Conservation (phyloP, 352 stramenopile genomes). For the Globisporangium rhizosaccharum region DNA sequence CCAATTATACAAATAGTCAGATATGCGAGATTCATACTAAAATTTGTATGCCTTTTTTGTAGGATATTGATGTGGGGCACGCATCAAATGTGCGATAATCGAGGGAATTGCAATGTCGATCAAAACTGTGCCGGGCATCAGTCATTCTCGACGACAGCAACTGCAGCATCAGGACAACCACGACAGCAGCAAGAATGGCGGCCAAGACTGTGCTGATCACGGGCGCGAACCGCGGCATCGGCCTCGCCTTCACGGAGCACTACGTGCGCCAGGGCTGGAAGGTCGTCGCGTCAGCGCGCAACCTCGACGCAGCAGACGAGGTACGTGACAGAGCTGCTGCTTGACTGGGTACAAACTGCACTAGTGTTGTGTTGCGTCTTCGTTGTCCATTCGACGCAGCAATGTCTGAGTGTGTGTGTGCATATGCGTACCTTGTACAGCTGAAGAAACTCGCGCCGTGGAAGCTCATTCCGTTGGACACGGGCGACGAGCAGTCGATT, state of each 20-base stretch:
- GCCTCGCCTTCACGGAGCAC: slow-evolving; percentile 25
- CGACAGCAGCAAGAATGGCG: slow-evolving; percentile 3
- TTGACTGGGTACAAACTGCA: too few relatives aligned
- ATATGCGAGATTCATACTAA: too few relatives aligned
- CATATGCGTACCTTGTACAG: background rate
- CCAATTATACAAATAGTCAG: too few relatives aligned
- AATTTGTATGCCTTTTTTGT: too few relatives aligned
- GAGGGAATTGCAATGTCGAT: too few relatives aligned
- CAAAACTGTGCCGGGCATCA: too few relatives aligned
- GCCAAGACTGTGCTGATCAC: slow-evolving; percentile 33
- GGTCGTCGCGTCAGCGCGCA: slow-evolving; percentile 20
- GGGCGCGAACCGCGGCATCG: slow-evolving; percentile 29
- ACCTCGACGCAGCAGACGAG: slow-evolving; percentile 13
- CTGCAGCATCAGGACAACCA: too few relatives aligned
- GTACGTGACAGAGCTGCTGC: background rate
- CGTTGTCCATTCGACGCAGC: too few relatives aligned
- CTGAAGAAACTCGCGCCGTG: slow-evolving; percentile 29
- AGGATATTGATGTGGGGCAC: too few relatives aligned
- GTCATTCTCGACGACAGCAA: too few relatives aligned
- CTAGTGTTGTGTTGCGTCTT: too few relatives aligned
- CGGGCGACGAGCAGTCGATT: slow-evolving; percentile 47
- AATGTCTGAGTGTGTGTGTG: background rate
- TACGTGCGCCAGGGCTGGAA: slow-evolving; percentile 27
- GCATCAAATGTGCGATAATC: too few relatives aligned
- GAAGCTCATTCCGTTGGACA: slow-evolving; percentile 53